Base-by-base conservation (phyloP, 495 filamentous ascomycete species). In the Penicillium ochrochloron region DNA sequence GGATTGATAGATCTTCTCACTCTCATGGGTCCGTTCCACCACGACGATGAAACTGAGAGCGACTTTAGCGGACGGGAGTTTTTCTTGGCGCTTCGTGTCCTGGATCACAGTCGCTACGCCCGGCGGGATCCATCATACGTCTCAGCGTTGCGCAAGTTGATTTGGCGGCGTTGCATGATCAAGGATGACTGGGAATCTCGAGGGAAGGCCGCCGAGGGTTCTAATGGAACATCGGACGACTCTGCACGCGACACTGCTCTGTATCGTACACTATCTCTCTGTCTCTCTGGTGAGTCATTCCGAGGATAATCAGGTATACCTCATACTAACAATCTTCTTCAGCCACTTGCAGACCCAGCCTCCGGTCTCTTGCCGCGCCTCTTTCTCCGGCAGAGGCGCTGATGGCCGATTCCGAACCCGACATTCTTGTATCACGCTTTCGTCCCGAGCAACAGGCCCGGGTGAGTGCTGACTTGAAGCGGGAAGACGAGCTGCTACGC, bases 131-230 rank as follows among this genome's bases (percentile, higher is more conserved):
- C 74, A n/a, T 83, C 83, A 2, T 83, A 84, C 37, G 73, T 80
- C 42, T 79, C 87, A 35, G 75, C 83, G 53, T 76, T 87, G 46
- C 85, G 89, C 66, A 87, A 86, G 39, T 81, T 94, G 31, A 89
- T 96, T 59, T 97, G 93, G 93, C 87, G 93, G 66, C 86, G 93
- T 41, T 91, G 90, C 68, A 87, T 88, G 64, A 83, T 93, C 57
- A 84, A 85, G 51, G 92, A 96, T 69, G 85, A 96, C 71, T 97
- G 92, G 90, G 81, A 81, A 52, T 74, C 67, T 29, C 77, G 89
- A 14, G 73, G 73, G 11, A 74, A 68, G 27, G 70, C 68, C 23
- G 74, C 72, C 0, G 75, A 78, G 39, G 60, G 64, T 42, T 66
- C 68, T 29, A 73, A 71, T 57, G 68, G 64, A 39, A 66, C 70